Conservation (phyloP, 768 basidiomycete species). For the Russula emetica region DNA sequence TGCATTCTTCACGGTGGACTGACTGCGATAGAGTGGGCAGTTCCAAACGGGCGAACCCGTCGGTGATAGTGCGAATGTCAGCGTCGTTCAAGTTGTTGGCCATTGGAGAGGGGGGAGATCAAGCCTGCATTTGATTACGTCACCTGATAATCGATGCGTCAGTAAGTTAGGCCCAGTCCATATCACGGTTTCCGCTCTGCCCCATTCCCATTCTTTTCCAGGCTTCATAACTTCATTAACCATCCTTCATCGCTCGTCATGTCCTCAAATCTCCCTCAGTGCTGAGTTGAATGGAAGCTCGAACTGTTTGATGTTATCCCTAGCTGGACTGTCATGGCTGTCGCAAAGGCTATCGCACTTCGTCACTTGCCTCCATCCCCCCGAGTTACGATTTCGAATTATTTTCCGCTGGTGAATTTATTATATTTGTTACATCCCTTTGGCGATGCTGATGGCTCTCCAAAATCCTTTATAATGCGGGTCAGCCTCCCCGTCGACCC, state of each 20-base stretch:
- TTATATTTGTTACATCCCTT: not conserved
- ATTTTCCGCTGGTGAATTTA: not conserved
- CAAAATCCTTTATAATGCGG: not conserved
- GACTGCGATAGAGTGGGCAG: constrained; percentile 63
- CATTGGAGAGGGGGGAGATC: not conserved
- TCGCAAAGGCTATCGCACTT: not conserved
- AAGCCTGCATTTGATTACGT: no score
- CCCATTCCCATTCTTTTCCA: no score
- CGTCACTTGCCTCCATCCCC: not conserved
- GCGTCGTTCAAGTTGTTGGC: constrained; percentile 37
- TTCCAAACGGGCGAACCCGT: constrained; percentile 45
- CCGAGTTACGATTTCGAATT: not conserved
- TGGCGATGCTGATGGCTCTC: no score
- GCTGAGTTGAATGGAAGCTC: not conserved
- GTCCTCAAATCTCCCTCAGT: not conserved
- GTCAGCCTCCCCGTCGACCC: constrained; percentile 1
- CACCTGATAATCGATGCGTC: no score
- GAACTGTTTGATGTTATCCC: not conserved
- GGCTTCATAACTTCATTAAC: no score
- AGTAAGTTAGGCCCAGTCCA: no score
- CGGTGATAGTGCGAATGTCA: constrained; percentile 31
- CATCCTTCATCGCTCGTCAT: not conserved
- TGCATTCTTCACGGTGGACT: constrained; percentile 91
- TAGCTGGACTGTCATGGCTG: not conserved
- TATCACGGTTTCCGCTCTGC: no score